These are phyloP conservation scores for Fusarium succisae DNA, from an alignment of 2,329 filamentous ascomycete species.

Conservation along the genomic window DNA sequence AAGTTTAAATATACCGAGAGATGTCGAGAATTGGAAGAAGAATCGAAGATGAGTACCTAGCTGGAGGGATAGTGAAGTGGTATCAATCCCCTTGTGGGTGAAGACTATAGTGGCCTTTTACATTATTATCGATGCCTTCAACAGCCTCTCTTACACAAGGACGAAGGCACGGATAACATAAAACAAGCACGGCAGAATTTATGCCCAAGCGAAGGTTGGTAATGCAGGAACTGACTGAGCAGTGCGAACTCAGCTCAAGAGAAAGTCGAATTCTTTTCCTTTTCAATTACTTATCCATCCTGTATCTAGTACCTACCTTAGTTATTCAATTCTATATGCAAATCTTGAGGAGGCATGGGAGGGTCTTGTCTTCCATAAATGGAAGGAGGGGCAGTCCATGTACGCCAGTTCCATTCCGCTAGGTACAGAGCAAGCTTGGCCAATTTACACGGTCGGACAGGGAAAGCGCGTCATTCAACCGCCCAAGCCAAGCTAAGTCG, in stretches of 20 bases:
- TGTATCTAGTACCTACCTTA: background rate
- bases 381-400: conserved; percentile 31
- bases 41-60: background rate
- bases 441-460: conserved; percentile 22
- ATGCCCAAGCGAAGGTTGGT: background rate
- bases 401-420: background rate
- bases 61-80: background rate
- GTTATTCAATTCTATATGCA: background rate
- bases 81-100: background rate
- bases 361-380: background rate
- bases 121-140: background rate
- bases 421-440: background rate
- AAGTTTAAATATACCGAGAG: background rate
- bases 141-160: background rate
- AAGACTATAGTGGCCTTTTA: background rate
- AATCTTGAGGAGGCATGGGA: background rate
- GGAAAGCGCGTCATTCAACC: conserved; percentile 37
- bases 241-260: background rate
- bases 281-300: background rate
- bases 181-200: background rate
- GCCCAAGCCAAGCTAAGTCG: conserved; percentile 23
- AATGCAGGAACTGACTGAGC: background rate
- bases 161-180: background rate
- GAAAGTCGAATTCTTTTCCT: background rate
- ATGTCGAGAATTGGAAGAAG: background rate